Percentiles rank a stretch among this genome's conserved stretches.
These are phyloP conservation scores for Gamarada debralockiae DNA, from an alignment of 495 filamentous ascomycete species.

Conservation along the genomic window DNA sequence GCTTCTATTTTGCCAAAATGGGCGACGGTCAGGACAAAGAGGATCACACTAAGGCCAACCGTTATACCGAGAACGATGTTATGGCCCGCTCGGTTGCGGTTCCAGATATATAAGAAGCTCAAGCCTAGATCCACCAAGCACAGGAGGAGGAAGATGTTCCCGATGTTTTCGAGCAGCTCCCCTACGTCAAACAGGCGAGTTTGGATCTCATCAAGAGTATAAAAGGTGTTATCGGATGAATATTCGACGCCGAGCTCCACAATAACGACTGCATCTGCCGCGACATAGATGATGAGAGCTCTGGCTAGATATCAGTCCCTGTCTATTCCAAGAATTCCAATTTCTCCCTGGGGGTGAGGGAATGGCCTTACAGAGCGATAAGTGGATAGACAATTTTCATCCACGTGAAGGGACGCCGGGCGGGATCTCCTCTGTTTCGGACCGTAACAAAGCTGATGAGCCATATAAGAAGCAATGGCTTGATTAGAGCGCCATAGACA, in stretches of 20 bases:
- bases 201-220: neutral
- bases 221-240: neutral
- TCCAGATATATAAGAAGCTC: constrained; percentile 18
- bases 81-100: constrained; percentile 2
- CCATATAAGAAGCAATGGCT: constrained; percentile 24
- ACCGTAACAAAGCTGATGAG: constrained; percentile 18
- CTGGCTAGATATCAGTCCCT: neutral
- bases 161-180: constrained; percentile 9
- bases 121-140: constrained; percentile 20
- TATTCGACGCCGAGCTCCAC: neutral
- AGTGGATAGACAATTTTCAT: constrained; percentile 21
- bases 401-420: constrained; percentile 22
- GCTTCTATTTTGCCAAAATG: neutral
- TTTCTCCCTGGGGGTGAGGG: too few species aligned
- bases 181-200: neutral
- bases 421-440: constrained; percentile 21
- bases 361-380: constrained; percentile 17
- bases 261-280: neutral
- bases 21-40: neutral
- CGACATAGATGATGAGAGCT: neutral
- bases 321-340: neutral
- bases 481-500: constrained; percentile 30
- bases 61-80: neutral
- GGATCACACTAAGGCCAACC: neutral
- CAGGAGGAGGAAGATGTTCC: constrained; percentile 19